Conservation (phyloP, 495 filamentous ascomycete genomes). For the Sordaria brevicollis region DNA sequence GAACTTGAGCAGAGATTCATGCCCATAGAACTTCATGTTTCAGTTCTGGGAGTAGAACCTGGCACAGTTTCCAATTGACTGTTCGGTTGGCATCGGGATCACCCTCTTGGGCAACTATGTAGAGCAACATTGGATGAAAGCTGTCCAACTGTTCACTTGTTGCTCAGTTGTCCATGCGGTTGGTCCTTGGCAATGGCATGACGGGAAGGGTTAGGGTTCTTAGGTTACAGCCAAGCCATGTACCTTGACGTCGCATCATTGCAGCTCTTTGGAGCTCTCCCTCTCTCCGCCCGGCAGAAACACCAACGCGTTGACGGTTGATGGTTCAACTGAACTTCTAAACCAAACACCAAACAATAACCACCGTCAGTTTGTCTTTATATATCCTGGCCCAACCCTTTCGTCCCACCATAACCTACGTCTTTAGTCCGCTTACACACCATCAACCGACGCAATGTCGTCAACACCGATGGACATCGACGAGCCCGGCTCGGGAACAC, state of each 20-base stretch:
- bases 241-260: background rate
- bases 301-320: background rate
- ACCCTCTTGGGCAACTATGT: background rate
- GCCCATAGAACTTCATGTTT: background rate
- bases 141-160: background rate
- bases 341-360: background rate
- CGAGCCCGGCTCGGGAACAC: constrained; percentile 24
- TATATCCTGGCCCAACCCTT: background rate
- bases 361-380: background rate
- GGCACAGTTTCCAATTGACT: background rate
- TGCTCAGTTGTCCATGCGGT: background rate
- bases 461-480: constrained; percentile 46
- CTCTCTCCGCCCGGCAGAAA: background rate
- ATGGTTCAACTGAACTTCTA: background rate
- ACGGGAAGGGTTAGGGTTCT: background rate
- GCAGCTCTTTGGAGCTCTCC: background rate
- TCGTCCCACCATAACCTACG: background rate
- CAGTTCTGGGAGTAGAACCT: background rate
- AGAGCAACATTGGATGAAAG: no score
- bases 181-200: background rate
- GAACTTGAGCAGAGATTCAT: background rate
- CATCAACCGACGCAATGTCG: constrained; percentile 24
- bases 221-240: background rate
- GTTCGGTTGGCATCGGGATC: background rate
- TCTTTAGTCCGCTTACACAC: background rate